phyloP scores from a whole-genome alignment of 257 asterid genomes.

The Fraxinus excelsior region DNA sequence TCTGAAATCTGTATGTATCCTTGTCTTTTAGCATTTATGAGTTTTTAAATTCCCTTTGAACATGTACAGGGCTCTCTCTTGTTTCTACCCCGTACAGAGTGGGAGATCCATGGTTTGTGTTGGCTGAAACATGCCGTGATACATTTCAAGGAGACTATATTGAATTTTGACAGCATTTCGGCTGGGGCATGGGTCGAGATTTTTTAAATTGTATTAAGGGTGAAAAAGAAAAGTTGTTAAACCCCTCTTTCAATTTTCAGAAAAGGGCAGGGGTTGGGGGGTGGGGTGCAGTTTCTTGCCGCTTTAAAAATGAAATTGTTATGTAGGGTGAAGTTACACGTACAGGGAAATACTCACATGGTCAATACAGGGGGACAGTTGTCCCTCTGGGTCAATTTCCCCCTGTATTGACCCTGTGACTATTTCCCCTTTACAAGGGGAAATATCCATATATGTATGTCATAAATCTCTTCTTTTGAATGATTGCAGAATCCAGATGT shows the following conservation, averaged over 20 bases:
- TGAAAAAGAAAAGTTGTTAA: neutral
- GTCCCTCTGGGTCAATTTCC: no score
- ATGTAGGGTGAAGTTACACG: no score
- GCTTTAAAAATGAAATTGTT: neutral
- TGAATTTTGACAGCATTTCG: neutral
- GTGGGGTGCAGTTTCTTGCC: neutral
- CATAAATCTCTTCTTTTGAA: constrained; percentile 27
- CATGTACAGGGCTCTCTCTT: neutral
- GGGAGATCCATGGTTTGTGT: neutral
- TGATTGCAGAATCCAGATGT: constrained; percentile 65
- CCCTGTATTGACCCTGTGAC: no score
- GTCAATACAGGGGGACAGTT: no score
- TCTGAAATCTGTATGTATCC: constrained; percentile 65
- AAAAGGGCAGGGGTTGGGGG: neutral
- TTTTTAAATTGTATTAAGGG: neutral
- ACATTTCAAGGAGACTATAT: neutral
- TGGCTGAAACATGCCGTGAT: no score
- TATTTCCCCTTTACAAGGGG: no score
- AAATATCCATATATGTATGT: neutral
- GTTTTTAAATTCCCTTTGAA: neutral
- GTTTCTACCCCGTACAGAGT: neutral
- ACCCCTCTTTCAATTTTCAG: neutral
- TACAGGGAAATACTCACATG: no score
- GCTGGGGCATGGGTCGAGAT: neutral
- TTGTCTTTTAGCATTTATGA: constrained; percentile 10